Evolutionary conservation across 331 rosid genomes (phyloP), one percentile per base, ranked within the genome.

Genomic region (Acacia concinna): DNA sequence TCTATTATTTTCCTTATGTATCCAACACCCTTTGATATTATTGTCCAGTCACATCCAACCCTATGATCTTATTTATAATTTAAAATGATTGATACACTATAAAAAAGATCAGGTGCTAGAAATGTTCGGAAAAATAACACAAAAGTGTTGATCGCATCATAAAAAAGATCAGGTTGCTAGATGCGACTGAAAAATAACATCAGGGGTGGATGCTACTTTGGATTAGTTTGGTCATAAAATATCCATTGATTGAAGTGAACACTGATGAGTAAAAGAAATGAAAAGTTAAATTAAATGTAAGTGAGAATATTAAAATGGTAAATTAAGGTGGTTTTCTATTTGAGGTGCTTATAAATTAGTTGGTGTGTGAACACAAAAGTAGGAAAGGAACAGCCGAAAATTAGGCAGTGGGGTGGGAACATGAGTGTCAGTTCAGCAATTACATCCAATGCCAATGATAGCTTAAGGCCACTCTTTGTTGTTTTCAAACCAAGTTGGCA

Each of bases 341-440:
- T 38, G 41, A n/a, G 41, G 18, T 44, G 51, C 20, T 0, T 0
- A 18, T 18, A 18, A 18, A 17, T 0, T n/a, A 51, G 25, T n/a
- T 73, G 76, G 56, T 44, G 77, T 79, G 82, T 65, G 63, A 82
- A 82, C 65, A 79, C 77, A 67, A 78, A 59, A 73, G 86, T 43
- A n/a, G 85, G 77, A 89, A 82, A 78, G 84, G 38, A 76, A 72
- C n/a, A 32, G 49, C 63, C 27, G 31, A 77, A 69, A 78, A 80
- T 44, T 84, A 54, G 73, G 9, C 54, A 44, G 77, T 84, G 51
- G 6, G 64, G 18, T 21, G 21, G 32, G 57, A 5, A 35, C 67
- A 76, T n/a, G 60, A 52, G 28, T 21, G 62, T 54, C 30, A 54
- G 14, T 20, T 76, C 41, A 56, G 68, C 75, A 30, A 62, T 73